Percentiles rank a stretch among this genome's conserved stretches.
These are phyloP conservation scores for Psilocybe sp. DNA, from an alignment of 768 basidiomycete genomes.

Conservation along the genomic window DNA sequence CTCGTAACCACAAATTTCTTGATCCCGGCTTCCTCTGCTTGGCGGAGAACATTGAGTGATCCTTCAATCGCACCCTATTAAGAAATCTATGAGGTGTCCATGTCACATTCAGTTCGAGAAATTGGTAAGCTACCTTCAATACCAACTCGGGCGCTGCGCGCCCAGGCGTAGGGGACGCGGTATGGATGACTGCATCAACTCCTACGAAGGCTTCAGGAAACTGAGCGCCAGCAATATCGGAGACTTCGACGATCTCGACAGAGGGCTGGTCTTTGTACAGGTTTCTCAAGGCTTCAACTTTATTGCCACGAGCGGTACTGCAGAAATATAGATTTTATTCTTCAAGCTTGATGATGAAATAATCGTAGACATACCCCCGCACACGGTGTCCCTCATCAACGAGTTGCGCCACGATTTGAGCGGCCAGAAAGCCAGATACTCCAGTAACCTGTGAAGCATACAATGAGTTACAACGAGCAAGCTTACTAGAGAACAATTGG, in stretches of 20 bases:
- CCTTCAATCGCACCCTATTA: conserved; percentile 34
- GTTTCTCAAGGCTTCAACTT: conserved; percentile 13
- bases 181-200: conserved; percentile 43
- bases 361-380: conserved; percentile 16
- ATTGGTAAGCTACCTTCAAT: conserved; percentile 10
- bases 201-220: conserved; percentile 43
- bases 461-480: not conserved
- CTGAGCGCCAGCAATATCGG: conserved; percentile 19
- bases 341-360: not conserved
- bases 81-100: not conserved
- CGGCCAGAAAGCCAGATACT: conserved; percentile 23
- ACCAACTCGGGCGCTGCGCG: conserved; percentile 12
- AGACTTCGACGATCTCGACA: conserved; percentile 19
- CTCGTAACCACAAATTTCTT: conserved; percentile 37
- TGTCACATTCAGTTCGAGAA: not conserved
- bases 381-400: conserved; percentile 20
- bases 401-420: conserved; percentile 20
- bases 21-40: conserved; percentile 35
- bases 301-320: conserved; percentile 21
- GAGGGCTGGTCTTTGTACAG: conserved; percentile 10
- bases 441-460: conserved; percentile 21
- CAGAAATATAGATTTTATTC: not conserved
- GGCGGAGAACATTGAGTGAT: conserved; percentile 32
- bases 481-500: not conserved
- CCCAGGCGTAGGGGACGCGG: conserved; percentile 28